Base-by-base conservation (phyloP, 148 eudicot genomes). In the Drosera capensis region DNA sequence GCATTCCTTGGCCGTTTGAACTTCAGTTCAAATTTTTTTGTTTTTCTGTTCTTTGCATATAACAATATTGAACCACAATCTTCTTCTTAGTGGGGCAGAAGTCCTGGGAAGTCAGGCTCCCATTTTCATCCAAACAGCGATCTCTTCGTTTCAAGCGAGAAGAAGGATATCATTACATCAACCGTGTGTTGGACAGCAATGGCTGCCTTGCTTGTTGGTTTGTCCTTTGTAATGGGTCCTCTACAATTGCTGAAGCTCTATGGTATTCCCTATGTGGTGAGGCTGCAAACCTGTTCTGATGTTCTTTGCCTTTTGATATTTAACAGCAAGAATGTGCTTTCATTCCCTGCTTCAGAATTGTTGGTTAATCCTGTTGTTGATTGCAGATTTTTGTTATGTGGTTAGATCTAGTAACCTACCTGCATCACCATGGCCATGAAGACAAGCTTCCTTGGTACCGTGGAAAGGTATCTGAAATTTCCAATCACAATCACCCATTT, bases 391-490 rank as follows among this genome's bases (percentile, higher is more conserved):
- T 77, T 57, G 80, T 80, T 6, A 71, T 74, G 84, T 80, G 92
- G 92, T 67, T 80, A 66, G 92, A 80, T 55, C 45, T 80, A 52
- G 92, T 80, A 30, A 80, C 92, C 49, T 80, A 80, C 70, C 64
- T 80, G 64, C 92, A 80, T 59, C 92, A 80, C 67, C 92, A 80
- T 56, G 92, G 92, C 8, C 80, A 77, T 44, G 84, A 80, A 1
- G 80, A 77, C 8, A 80, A 80, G 51, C 84, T 80, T 30, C 92
- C 92, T 49, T 80, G 92, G 92, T 80, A 81, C 63, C 78, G 92
- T 8, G 85, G 92, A 31, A 56, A 77, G 92, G 92, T 81, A 66
- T 24, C 35, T 28, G 20, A 7, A 23, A 3, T 2, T 25, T 46
- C 23, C n/a, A n/a, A n/a, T n/a, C n/a, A n/a, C n/a, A n/a, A n/a